Base-by-base conservation (phyloP, 768 basidiomycete genomes). In the Termitomyces heimii region DNA sequence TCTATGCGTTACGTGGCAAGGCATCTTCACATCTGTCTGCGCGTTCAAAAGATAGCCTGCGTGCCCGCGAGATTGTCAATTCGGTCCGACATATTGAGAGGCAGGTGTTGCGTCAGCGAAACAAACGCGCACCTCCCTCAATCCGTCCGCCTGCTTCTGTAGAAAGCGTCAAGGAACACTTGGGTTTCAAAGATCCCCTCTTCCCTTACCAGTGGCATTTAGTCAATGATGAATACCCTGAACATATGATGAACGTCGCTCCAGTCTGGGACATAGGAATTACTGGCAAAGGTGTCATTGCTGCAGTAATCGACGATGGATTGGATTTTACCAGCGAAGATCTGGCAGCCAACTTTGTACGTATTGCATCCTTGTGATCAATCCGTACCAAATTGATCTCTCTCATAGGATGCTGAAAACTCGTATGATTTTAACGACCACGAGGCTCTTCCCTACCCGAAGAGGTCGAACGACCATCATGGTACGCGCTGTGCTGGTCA, bases 401-500 rank as follows among this genome's bases (percentile, higher is more conserved):
- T 45, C 34, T 58, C 8, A 66, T 46, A 96, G 95, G 90, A 86
- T 67, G 82, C 88, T n/a, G 83, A 80, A 12, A 87, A 94, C 55
- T 98, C 94, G 0, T 89, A 93, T 68, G 94, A 99, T 70, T 98
- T 94, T 71, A 99, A 99, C 69, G 93, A 96, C 66, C 93, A 98
- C 64, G 84, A 83, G 20, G 75, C 83, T 26, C 77, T 98, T 5
- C 97, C 96, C 6, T 87, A 86, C 46, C 97, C 97, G 0, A 81
- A 85, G 56, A 82, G 92, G 39, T 80, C 76, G 20, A 92, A 96
- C 61, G 97, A 99, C 64, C 90, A 89, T 64, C 97, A 99, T 67
- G 97, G 97, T 13, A 99, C 97, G 0, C 89, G 97, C 2, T 99
- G 97, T 70, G 96, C 96, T 1, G 97, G 97, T 34, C 95, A 98